These are phyloP conservation scores for Euclidium syriacum DNA, from an alignment of 345 rosid species.

Conservation along the genomic window DNA sequence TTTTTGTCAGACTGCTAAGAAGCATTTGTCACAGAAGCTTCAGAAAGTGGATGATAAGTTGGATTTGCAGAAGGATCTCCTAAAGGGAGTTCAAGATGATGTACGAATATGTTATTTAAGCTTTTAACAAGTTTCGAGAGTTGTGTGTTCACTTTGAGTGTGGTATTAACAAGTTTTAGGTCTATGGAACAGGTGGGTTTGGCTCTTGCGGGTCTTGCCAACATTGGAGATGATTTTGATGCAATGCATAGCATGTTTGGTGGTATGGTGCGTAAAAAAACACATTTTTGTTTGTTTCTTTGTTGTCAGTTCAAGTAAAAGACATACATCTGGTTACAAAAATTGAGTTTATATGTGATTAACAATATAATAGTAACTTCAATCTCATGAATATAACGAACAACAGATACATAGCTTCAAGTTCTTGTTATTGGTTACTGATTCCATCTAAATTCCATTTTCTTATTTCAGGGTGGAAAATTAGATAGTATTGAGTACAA, in stretches of 20 bases:
- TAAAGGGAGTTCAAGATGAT: slow-evolving; percentile 56
- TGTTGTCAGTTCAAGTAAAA: background rate
- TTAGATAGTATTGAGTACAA: slow-evolving; percentile 66
- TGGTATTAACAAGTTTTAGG: slow-evolving; percentile 8
- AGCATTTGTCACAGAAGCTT: slow-evolving; percentile 75
- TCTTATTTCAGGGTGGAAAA: slow-evolving; percentile 83
- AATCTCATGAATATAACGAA: background rate
- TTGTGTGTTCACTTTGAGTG: background rate
- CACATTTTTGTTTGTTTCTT: background rate
- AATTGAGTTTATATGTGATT: background rate
- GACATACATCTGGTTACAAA: background rate
- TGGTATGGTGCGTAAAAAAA: slow-evolving; percentile 50
- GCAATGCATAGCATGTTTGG: slow-evolving; percentile 56
- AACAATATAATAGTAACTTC: background rate
- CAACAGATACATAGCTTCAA: background rate
- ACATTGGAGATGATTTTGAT: slow-evolving; percentile 54
- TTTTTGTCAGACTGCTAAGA: slow-evolving; percentile 67
- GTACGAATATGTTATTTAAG: slow-evolving; percentile 33
- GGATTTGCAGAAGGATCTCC: slow-evolving; percentile 71
- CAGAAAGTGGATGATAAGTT: slow-evolving; percentile 71
- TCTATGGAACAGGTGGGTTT: slow-evolving; percentile 51
- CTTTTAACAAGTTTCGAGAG: background rate
- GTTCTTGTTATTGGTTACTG: slow-evolving; percentile 12
- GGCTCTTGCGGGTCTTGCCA: slow-evolving; percentile 53
- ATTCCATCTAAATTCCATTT: background rate